Conservation (phyloP, 129 eudicot genomes). For the Chrysanthemum lavandulifolium region DNA sequence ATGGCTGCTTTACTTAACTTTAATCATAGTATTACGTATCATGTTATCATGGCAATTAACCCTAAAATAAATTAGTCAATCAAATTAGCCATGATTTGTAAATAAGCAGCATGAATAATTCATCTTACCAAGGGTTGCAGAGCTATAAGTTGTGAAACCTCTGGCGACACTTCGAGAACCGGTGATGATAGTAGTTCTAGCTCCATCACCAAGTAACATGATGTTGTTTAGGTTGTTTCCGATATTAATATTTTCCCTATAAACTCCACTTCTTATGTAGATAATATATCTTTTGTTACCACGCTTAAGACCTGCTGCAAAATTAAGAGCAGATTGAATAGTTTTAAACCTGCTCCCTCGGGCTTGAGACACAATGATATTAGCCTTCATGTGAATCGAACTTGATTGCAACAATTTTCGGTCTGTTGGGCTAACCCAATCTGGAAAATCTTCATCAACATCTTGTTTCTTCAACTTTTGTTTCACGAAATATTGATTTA, state of each 20-base stretch:
- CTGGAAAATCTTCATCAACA: constrained; percentile 37
- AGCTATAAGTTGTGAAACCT: constrained; percentile 54
- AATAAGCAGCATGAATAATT: background rate
- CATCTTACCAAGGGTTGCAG: constrained; percentile 55
- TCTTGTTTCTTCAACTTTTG: constrained; percentile 24
- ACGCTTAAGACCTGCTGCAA: constrained; percentile 42
- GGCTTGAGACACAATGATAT: constrained; percentile 54
- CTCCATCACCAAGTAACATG: constrained; percentile 59
- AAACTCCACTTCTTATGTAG: constrained; percentile 42
- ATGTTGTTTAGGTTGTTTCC: constrained; percentile 42
- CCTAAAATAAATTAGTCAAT: no score
- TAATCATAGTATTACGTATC: constrained; percentile 29
- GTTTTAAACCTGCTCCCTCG: constrained; percentile 42
- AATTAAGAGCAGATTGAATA: constrained; percentile 46
- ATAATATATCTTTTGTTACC: constrained; percentile 45
- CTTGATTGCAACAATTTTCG: constrained; percentile 43
- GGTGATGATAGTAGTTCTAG: constrained; percentile 42
- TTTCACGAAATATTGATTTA: constrained; percentile 46
- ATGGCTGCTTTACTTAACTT: constrained; percentile 36
- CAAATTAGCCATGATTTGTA: no score
- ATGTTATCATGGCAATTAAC: constrained; percentile 3
- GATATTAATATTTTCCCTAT: constrained; percentile 45
- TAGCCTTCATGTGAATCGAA: constrained; percentile 34
- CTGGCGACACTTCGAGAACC: constrained; percentile 45
- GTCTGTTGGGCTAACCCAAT: constrained; percentile 40